These are phyloP conservation scores for Didymellaceae sp. DNA, from an alignment of 2,329 filamentous ascomycete species.

Conservation along the genomic window DNA sequence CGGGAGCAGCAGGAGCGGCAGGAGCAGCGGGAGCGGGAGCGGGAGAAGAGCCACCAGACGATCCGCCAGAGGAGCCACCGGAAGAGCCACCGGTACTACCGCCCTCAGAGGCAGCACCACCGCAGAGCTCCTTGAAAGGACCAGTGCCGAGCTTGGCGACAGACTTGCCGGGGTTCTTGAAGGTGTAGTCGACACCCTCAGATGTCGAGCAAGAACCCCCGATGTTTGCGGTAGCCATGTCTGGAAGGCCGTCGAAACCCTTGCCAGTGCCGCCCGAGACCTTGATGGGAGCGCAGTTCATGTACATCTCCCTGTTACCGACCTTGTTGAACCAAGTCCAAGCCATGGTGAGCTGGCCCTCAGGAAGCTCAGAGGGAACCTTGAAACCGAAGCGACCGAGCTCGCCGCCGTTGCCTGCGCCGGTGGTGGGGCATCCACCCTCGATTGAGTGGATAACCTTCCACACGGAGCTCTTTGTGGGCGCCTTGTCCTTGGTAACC, in stretches of 20 bases:
- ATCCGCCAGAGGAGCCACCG: constrained; percentile 11
- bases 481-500: constrained; percentile 75
- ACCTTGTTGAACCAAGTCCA: constrained; percentile 94
- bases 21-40: constrained; percentile 5
- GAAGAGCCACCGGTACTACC: constrained; percentile 9
- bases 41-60: constrained; percentile 5
- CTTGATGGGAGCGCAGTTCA: constrained; percentile 84
- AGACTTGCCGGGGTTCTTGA: constrained; percentile 69
- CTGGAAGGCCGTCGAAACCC: constrained; percentile 65
- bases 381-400: constrained; percentile 67
- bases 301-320: constrained; percentile 94
- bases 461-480: constrained; percentile 71
- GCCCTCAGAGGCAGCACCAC: constrained; percentile 18
- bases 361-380: constrained; percentile 74
- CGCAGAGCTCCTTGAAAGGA: constrained; percentile 35
- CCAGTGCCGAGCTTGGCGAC: constrained; percentile 43
- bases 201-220: constrained; percentile 58
- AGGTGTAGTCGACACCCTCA: constrained; percentile 57
- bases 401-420: constrained; percentile 45
- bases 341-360: constrained; percentile 77
- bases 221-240: constrained; percentile 78
- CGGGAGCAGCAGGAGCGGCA: constrained; percentile 7
- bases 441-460: constrained; percentile 90
- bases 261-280: constrained; percentile 63
- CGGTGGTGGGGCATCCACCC: constrained; percentile 74